Evolutionary conservation across 2,329 filamentous ascomycete species (phyloP).

Genomic region (Claviceps pazoutovae): DNA sequence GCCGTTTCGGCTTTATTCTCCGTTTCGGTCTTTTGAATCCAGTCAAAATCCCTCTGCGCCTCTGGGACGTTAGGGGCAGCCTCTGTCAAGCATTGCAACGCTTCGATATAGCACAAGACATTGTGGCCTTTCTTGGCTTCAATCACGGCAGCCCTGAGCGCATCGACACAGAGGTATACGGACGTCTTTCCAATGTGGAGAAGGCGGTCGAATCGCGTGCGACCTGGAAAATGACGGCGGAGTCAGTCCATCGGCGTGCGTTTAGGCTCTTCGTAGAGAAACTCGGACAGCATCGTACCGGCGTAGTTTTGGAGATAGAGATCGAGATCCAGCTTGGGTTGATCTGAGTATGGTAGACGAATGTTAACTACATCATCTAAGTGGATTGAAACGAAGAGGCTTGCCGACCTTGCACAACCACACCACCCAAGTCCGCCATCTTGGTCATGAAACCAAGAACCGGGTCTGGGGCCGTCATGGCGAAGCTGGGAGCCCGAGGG

Average conservation of each 20-base stretch:
- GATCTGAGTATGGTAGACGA: slow-evolving; percentile 33
- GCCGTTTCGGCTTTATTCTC: slow-evolving; percentile 56
- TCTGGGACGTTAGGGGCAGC: slow-evolving; percentile 55
- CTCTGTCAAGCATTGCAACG: slow-evolving; percentile 49
- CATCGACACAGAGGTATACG: slow-evolving; percentile 61
- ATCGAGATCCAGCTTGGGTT: slow-evolving; percentile 82
- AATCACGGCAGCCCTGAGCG: slow-evolving; percentile 60
- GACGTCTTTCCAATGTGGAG: slow-evolving; percentile 69
- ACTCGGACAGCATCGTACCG: slow-evolving; percentile 35
- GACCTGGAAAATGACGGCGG: slow-evolving; percentile 35
- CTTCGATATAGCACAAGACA: slow-evolving; percentile 54
- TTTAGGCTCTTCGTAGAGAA: background rate
- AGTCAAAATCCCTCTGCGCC: slow-evolving; percentile 52
- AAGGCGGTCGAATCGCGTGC: slow-evolving; percentile 69
- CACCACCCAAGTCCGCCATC: slow-evolving; percentile 30
- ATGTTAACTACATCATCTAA: background rate
- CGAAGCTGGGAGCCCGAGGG: background rate
- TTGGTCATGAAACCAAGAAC: slow-evolving; percentile 30
- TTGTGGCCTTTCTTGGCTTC: slow-evolving; percentile 70
- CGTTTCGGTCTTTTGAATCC: slow-evolving; percentile 56
- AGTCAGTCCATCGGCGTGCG: background rate
- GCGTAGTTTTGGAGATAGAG: slow-evolving; percentile 81
- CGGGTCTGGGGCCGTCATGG: slow-evolving; percentile 22
- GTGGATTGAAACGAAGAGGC: background rate
- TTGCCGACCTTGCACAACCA: slow-evolving; percentile 33